Percentiles rank a stretch among this genome's conserved stretches.
phyloP scores from a whole-genome alignment of 228 moss, liverwort and hornwort genomes.

The Sphagnum fallax region DNA sequence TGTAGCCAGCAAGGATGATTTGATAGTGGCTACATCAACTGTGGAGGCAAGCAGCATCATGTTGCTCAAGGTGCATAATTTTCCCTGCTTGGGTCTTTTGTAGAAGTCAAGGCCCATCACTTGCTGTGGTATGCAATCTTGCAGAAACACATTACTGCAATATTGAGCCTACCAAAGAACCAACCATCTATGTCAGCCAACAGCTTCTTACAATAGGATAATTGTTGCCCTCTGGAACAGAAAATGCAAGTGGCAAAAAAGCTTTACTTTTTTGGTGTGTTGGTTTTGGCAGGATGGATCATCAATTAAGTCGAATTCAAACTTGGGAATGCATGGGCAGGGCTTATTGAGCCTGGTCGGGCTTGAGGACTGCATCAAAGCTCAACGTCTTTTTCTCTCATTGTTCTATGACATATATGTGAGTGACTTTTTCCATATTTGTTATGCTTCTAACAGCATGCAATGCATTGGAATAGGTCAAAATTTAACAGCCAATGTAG shows the following conservation, averaged over 20 bases:
- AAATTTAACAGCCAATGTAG: too few relatives aligned
- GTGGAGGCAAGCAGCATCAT: slow-evolving; percentile 85
- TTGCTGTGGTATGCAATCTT: too few relatives aligned
- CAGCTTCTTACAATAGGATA: too few relatives aligned
- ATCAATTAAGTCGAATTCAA: slow-evolving; percentile 72
- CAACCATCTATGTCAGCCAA: too few relatives aligned
- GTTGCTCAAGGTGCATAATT: slow-evolving; percentile 52
- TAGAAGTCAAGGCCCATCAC: too few relatives aligned
- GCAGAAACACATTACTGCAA: too few relatives aligned
- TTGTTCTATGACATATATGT: slow-evolving; percentile 84
- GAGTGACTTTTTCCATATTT: slow-evolving; percentile 8
- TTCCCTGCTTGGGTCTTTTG: background rate
- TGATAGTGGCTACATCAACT: slow-evolving; percentile 69
- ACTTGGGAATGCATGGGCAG: slow-evolving; percentile 94
- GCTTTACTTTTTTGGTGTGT: background rate
- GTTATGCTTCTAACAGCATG: too few relatives aligned
- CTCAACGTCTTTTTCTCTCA: slow-evolving; percentile 83
- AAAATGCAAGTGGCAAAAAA: too few relatives aligned
- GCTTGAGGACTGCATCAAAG: slow-evolving; percentile 70
- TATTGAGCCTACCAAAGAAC: too few relatives aligned
- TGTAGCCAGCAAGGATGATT: slow-evolving; percentile 71
- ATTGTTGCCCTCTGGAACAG: too few relatives aligned
- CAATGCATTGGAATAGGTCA: too few relatives aligned
- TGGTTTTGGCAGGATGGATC: slow-evolving; percentile 67
- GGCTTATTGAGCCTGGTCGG: slow-evolving; percentile 78